Base-by-base conservation (phyloP, 768 basidiomycete genomes). In the Hypholoma fasciculare region DNA sequence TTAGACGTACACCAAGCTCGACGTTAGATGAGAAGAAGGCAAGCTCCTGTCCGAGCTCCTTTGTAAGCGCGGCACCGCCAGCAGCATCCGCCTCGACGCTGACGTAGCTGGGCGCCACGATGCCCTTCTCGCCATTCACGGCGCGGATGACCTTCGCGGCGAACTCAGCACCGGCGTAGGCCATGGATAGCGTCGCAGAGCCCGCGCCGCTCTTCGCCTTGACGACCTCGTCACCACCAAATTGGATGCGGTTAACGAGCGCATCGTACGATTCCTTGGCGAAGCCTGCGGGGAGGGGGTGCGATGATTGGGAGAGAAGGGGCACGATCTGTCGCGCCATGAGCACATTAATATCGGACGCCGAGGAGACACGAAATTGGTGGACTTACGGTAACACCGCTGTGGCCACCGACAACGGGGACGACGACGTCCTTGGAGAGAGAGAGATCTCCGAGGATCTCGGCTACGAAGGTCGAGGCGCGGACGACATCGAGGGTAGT, bases 401-500 rank as follows among this genome's bases (percentile, higher is more conserved):
- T 92, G 84, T 96, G 94, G 44, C 95, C 96, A 63, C 94, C 97
- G 48, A 98, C 86, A 58, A 98, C 96, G 52, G 96, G 95, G 54
- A 98, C 89, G 61, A 80, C 74, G 64, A 93, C 71, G 3, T 85
- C 80, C 37, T 82, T 71, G 2, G 91, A 78, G 51, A 85, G 73
- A n/a, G 81, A 78, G 14, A 81, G 77, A 67, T 92, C 80, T 16
- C 83, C 85, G 61, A 89, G 70, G 62, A 89, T 79, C 72, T 94
- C 93, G 23, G 94, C 80, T 49, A 96, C 90, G 70, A 99, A 98
- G 46, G 95, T 95, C 13, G 95, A 96, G n/a, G 97, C 87, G 65
- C 97, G 95, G 70, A 98, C 92, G 63, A 96, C 95, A 71, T 99
- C 97, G 60, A 98, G 82, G 40, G 97, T 98, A 51, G 96, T 98